Evolutionary conservation across 1,139 yeast species (phyloP), one percentile per base, ranked within the genome.

Genomic region (Candida neerlandica): DNA sequence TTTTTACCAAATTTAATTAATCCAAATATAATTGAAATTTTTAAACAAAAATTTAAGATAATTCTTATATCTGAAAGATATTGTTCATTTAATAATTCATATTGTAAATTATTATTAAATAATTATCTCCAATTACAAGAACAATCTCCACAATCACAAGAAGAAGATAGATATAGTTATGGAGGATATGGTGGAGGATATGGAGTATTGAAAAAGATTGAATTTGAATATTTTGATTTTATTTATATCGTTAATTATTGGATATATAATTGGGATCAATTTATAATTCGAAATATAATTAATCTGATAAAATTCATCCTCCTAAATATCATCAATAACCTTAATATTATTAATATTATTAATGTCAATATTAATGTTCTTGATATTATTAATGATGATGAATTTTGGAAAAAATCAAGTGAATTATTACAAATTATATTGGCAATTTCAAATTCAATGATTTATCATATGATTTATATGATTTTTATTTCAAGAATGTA

Each of bases 401-500:
- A 23, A 11, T 43, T 23, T 14, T 23, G 32, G 12, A 54, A 54
- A 45, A 39, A 19, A 45, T 38, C 18, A 51, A 50, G 44, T 48
- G 53, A 29, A 62, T 59, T 40, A 45, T 51, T 9, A 5, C 54
- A 58, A 9, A 53, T 63, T 6, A 44, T 54, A 16, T 41, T 61
- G 9, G 66, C 65, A 1, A 50, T 61, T 26, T 19, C 52, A 6
- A 55, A 59, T 47, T 54, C 63, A 9, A 55, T 55, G 55, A 32
- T 56, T 5, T 58, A 55, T 41, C 56, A 60, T 50, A 45, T 58
- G 10, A 35, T 60, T 15, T 53, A 50, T 43, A 61, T 64, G 11
- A 43, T 62, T 14, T 32, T 64, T n/a, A 45, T 63, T 5, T 57
- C 62, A 2, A 45, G 57, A 46, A 53, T 62, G 57, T 58, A 60